Percentiles rank a stretch among this genome's conserved stretches.
phyloP scores from a whole-genome alignment of 202 grass and related monocot species.

The Schoenoplectus triqueter region DNA sequence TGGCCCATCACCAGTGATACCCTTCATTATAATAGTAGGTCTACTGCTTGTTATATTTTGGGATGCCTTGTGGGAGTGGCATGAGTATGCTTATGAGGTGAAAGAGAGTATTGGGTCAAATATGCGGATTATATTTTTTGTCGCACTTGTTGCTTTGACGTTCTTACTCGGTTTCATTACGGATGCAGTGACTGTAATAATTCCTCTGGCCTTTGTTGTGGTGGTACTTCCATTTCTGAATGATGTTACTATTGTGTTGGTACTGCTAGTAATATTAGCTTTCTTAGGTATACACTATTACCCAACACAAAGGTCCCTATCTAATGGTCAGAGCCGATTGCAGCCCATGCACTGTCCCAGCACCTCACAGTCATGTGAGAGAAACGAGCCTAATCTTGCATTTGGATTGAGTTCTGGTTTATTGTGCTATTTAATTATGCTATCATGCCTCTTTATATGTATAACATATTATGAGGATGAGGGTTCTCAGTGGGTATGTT shows the following conservation, averaged over 20 bases:
- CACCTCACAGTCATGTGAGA: not conserved
- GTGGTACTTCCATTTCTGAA: slow-evolving; percentile 60
- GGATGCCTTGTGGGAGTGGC: slow-evolving; percentile 52
- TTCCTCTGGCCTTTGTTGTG: slow-evolving; percentile 52
- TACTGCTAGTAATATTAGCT: slow-evolving; percentile 52
- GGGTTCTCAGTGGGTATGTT: slow-evolving; percentile 60
- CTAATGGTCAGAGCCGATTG: slow-evolving; percentile 4
- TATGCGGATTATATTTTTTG: slow-evolving; percentile 41
- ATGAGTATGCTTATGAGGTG: slow-evolving; percentile 44
- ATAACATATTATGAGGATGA: slow-evolving; percentile 63
- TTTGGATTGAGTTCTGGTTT: slow-evolving; percentile 42
- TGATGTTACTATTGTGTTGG: slow-evolving; percentile 43
- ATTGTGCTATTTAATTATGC: slow-evolving; percentile 70
- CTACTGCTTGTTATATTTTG: slow-evolving; percentile 66
- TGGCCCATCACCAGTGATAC: slow-evolving; percentile 79
- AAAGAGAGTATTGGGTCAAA: slow-evolving; percentile 47
- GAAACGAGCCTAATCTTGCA: not conserved
- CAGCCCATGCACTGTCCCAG: slow-evolving; percentile 29
- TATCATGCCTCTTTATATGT: slow-evolving; percentile 62
- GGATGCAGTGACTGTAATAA: slow-evolving; percentile 51
- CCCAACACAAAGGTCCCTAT: slow-evolving; percentile 36
- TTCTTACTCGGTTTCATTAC: slow-evolving; percentile 45
- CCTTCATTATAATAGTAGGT: slow-evolving; percentile 58
- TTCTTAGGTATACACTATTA: slow-evolving; percentile 59
- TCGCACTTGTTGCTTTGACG: slow-evolving; percentile 38